These are phyloP conservation scores for Mallotus japonicus DNA, from an alignment of 441 rosid genomes.

Conservation along the genomic window DNA sequence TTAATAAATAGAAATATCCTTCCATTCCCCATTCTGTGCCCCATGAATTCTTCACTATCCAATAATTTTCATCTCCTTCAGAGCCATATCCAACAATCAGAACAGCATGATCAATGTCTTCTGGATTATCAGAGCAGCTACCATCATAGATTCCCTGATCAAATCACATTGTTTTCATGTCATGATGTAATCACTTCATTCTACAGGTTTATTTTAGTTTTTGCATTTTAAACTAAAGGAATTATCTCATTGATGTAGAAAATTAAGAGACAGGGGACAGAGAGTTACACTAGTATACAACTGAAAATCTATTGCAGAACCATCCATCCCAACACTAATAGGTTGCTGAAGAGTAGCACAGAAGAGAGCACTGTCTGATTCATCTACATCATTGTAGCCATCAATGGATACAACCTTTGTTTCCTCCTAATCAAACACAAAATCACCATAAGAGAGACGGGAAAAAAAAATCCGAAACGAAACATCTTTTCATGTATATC, in stretches of 20 bases:
- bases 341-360: constrained; percentile 70
- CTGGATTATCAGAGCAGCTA: constrained; percentile 56
- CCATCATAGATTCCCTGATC: constrained; percentile 69
- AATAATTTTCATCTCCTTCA: constrained; percentile 54
- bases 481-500: too few relatives aligned
- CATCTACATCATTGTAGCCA: constrained; percentile 57
- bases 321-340: constrained; percentile 72
- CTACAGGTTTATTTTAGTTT: too few relatives aligned
- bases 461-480: too few relatives aligned
- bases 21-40: constrained; percentile 68
- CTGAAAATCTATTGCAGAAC: constrained; percentile 58
- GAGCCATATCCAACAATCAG: constrained; percentile 71
- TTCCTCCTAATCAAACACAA: constrained; percentile 36
- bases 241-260: too few relatives aligned
- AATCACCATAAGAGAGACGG: neutral
- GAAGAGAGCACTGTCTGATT: constrained; percentile 54
- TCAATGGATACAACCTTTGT: constrained; percentile 49
- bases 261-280: too few relatives aligned
- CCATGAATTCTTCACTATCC: constrained; percentile 92
- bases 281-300: constrained; percentile 60
- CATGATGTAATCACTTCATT: too few relatives aligned
- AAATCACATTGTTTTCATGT: constrained; percentile 3
- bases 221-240: too few relatives aligned
- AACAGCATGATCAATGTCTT: constrained; percentile 73
- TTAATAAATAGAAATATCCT: constrained; percentile 53